Evolutionary conservation across 23 red algal species (phyloP), one percentile per base, ranked within the genome.

Genomic region (Chondrus crispus): DNA sequence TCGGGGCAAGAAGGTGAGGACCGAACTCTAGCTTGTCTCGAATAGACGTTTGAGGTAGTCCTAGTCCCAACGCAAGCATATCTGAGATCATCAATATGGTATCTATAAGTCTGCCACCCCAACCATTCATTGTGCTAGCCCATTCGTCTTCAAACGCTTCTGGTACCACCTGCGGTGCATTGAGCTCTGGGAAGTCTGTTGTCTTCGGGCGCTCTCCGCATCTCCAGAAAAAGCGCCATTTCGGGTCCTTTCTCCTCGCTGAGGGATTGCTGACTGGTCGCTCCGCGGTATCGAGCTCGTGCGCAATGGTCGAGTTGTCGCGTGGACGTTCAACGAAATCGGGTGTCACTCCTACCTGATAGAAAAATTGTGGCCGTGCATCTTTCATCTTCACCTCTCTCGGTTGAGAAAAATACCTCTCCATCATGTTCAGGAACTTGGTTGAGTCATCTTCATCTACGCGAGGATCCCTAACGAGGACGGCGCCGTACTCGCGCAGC

Each of bases 181-280:
- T 95, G 10, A 94, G 83, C 43, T 98, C 95, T 30, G 95, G 95
- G 81, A 92, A 98, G 35, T 90, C 88, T 2, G 91, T 88, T 43
- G n/a, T 64, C 16, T 40, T 39, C 7, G 90, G 78, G 7, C 95
- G 64, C 37, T 66, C 46, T 32, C 96, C 96, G 38, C 91, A 93
- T 42, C 96, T 88, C 88, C 88, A 98, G n/a, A 95, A 83, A 46
- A 98, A 98, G 32, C 96, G 96, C 96, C 92, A 94, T 70, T 98
- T 98, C 13, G 93, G 93, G 79, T 98, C 96, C 48, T 37, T 76
- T 24, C 55, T 68, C 38, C 22, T 42, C 4, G 53, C 63, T 19
- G 64, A 57, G 26, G 69, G 37, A 51, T 22, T 80, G 43, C 78
- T 62, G 33, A 92, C 79, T 3, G 87, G 92, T 29, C 71, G 63